Evolutionary conservation across 495 filamentous ascomycete species (phyloP), one percentile per base, ranked within the genome.

Genomic region (Penicillium paxilli): DNA sequence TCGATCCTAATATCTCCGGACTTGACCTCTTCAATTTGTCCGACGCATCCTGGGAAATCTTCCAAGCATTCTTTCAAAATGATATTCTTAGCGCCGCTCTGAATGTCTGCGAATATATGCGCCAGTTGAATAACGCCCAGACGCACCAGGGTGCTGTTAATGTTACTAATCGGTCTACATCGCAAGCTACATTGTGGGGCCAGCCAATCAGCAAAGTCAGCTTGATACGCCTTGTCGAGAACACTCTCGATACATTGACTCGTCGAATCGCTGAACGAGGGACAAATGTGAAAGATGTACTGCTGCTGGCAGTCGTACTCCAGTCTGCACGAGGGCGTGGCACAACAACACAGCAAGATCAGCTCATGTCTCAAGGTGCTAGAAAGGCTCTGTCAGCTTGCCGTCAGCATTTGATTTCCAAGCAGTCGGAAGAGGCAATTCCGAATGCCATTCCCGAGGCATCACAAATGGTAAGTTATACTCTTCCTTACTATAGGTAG

Each of bases 261-360:
- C 61, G 59, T 22, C 55, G 57, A 1, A 55, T 65, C 11, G 54
- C 51, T 19, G 44, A 62, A 14, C 41, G 51, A 11, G 57, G 59
- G n/a, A 62, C 47, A 46, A 67, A 60, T 21, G n/a, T 67, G 8
- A 70, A 70, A 37, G 60, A 70, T 17, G 32, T 70, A 7, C 49
- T 70, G 11, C 54, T 70, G 0, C 56, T 70, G 10, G 28, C 64
- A 4, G 58, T 62, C 3, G 59, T 62, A n/a, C 48, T 67, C 2
- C 62, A 67, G 22, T 62, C 59, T 0, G 58, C 58, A 10, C 62
- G 64, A 1, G 53, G 52, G 17, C 61, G 57, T 6, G 61, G 64
- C 14, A 48, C 57, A 30, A 14, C 51, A 0, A 51, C 58, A 7
- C 35, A 55, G 32, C 58, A 58, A 52, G 47, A 62, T 5, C 44